Percentiles rank a stretch among this genome's conserved stretches.
Evolutionary conservation across 2,329 filamentous ascomycete species (phyloP).

Genomic region (Hypoxylon sp.): DNA sequence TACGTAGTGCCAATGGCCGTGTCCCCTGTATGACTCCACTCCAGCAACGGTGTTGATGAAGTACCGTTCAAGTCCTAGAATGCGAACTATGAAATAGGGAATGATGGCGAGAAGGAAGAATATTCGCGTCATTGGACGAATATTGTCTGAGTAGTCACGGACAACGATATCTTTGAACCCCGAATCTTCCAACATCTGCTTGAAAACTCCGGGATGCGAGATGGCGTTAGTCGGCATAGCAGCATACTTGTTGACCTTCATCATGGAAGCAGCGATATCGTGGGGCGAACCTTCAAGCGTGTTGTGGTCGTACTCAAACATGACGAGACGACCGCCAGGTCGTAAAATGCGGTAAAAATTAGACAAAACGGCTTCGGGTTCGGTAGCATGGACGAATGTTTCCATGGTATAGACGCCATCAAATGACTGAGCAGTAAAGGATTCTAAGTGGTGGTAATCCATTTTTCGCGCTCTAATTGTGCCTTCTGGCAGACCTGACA

Average conservation of each 20-base stretch:
- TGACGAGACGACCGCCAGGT: conserved; percentile 61
- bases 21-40: conserved; percentile 53
- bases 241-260: conserved; percentile 57
- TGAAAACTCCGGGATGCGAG: conserved; percentile 57
- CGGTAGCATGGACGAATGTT: conserved; percentile 66
- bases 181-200: conserved; percentile 58
- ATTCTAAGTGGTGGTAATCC: conserved; percentile 66
- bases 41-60: conserved; percentile 65
- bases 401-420: conserved; percentile 70
- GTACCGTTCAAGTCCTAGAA: conserved; percentile 59
- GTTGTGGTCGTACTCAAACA: conserved; percentile 64
- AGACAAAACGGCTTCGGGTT: conserved; percentile 58
- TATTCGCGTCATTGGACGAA: conserved; percentile 62
- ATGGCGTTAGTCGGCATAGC: conserved; percentile 61
- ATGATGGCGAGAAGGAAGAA: conserved; percentile 62
- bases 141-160: conserved; percentile 60
- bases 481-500: conserved; percentile 52
- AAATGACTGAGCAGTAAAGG: conserved; percentile 55
- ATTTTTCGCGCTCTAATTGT: conserved; percentile 57
- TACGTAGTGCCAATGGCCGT: conserved; percentile 54
- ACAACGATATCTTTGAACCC: conserved; percentile 62
- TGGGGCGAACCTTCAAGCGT: conserved; percentile 49
- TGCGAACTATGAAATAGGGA: conserved; percentile 60
- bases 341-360: conserved; percentile 63
- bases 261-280: conserved; percentile 49